A percentile compares a stretch with the other conserved stretches of the same genome.
phyloP scores from a whole-genome alignment of 305 asterid species.

The Plantago coronopus region DNA sequence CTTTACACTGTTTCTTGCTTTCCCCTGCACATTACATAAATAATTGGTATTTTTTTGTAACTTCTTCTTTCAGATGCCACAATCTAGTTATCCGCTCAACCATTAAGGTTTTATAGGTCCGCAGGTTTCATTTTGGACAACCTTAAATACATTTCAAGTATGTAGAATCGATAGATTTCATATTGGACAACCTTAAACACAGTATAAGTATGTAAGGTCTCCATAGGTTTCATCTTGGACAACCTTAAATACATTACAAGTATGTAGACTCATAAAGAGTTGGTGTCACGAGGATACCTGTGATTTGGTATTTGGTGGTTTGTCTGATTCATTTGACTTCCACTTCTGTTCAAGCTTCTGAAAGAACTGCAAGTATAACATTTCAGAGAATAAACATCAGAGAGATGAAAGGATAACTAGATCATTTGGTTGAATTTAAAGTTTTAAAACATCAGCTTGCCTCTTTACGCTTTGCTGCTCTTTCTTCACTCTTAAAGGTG shows the following conservation, averaged over 20 bases:
- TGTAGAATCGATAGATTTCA: no score
- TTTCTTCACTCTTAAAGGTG: conserved; percentile 74
- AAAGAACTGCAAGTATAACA: conserved; percentile 39
- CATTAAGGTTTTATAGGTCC: no score
- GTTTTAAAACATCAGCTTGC: conserved; percentile 33
- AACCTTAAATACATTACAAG: conserved; percentile 6
- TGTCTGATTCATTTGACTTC: conserved; percentile 40
- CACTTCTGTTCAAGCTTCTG: conserved; percentile 66
- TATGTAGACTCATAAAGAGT: conserved; percentile 7
- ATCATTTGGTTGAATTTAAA: conserved; percentile 9
- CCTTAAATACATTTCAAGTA: no score
- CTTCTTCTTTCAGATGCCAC: conserved; percentile 3
- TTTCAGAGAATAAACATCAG: conserved; percentile 20
- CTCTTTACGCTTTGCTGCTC: conserved; percentile 83
- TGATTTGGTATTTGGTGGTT: conserved; percentile 44
- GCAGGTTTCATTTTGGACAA: no score
- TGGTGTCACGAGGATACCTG: conserved; percentile 39
- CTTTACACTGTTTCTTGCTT: conserved; percentile 31
- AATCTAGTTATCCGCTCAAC: no score
- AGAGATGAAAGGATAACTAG: conserved; percentile 16
- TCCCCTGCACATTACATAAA: conserved; percentile 40
- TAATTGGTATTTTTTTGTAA: neutral
- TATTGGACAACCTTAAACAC: no score
- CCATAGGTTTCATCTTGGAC: conserved; percentile 1
- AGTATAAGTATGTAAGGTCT: no score